Conservation (phyloP, 177 flowering plant genomes). For the Tripterygium wilfordii region DNA sequence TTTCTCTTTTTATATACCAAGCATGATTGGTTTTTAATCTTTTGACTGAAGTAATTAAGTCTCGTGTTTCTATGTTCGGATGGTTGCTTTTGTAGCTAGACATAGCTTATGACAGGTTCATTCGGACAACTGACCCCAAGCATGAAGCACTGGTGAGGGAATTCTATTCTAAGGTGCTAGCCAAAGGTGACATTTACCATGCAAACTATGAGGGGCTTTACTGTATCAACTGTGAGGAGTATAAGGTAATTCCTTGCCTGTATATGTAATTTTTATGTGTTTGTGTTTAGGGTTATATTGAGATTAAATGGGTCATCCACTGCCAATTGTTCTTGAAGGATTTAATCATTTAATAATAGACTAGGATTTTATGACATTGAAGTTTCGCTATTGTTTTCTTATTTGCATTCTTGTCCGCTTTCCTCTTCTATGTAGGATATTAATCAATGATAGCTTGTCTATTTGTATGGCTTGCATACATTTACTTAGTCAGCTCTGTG, state of each 20-base stretch:
- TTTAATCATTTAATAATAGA: no score
- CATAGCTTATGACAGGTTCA: slow-evolving; percentile 85
- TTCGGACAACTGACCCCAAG: slow-evolving; percentile 79
- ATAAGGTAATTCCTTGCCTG: slow-evolving; percentile 51
- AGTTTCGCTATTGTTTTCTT: neutral
- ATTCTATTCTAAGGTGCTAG: slow-evolving; percentile 76
- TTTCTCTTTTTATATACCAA: no score
- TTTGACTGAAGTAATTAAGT: neutral
- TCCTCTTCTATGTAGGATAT: no score
- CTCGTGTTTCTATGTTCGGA: slow-evolving; percentile 3
- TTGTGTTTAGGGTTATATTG: neutral
- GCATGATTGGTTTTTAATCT: no score
- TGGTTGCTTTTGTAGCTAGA: slow-evolving; percentile 50
- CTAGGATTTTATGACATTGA: no score
- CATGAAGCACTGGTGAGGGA: slow-evolving; percentile 92
- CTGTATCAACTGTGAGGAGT: slow-evolving; percentile 96
- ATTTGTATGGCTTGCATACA: no score
- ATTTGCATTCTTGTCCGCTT: neutral
- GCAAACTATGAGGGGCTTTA: slow-evolving; percentile 95
- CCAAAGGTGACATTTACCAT: slow-evolving; percentile 84
- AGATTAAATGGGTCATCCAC: no score
- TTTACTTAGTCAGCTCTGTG: no score
- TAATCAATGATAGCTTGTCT: no score
- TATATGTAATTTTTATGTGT: neutral
- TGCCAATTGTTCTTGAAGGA: no score